Conservation (phyloP, 371 early-diverging fungal genomes). For the Actinomortierella ambigua region DNA sequence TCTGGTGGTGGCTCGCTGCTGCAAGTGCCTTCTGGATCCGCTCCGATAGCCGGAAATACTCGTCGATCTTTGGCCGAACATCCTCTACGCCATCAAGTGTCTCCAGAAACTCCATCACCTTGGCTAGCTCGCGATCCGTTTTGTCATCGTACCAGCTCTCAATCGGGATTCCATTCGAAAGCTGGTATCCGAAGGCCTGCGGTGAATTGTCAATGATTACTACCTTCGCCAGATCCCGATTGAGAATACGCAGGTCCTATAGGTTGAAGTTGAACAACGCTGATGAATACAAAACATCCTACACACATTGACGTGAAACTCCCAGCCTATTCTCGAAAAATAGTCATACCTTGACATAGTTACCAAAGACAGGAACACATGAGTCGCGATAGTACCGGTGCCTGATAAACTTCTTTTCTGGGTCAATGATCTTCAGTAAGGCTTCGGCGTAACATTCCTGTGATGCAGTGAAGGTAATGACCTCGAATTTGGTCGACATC, state of each 20-base stretch:
- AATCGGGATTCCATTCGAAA: constrained; percentile 75
- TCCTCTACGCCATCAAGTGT: constrained; percentile 60
- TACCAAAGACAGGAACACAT: constrained; percentile 66
- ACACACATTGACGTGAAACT: not conserved
- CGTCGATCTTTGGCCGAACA: constrained; percentile 64
- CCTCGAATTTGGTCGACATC: constrained; percentile 65
- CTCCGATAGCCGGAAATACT: constrained; percentile 48
- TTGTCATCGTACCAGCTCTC: constrained; percentile 73
- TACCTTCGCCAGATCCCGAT: constrained; percentile 64
- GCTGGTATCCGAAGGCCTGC: constrained; percentile 64
- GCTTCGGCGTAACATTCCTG: constrained; percentile 73
- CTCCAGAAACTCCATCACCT: constrained; percentile 60
- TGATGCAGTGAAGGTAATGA: constrained; percentile 79
- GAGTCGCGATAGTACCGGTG: constrained; percentile 71
- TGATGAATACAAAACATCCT: not conserved
- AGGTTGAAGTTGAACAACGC: not conserved
- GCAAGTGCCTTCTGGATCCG: constrained; percentile 33
- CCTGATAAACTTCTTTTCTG: constrained; percentile 50
- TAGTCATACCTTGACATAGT: constrained; percentile 63
- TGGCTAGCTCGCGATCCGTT: constrained; percentile 58
- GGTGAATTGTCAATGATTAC: constrained; percentile 72
- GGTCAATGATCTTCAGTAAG: constrained; percentile 67
- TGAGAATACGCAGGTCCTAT: constrained; percentile 64
- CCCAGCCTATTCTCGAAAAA: too few species aligned
- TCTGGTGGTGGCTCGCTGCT: constrained; percentile 30